Evolutionary conservation across 352 stramenopile species (phyloP), one percentile per base, ranked within the genome.

Genomic region (Phytophthora pluvialis): DNA sequence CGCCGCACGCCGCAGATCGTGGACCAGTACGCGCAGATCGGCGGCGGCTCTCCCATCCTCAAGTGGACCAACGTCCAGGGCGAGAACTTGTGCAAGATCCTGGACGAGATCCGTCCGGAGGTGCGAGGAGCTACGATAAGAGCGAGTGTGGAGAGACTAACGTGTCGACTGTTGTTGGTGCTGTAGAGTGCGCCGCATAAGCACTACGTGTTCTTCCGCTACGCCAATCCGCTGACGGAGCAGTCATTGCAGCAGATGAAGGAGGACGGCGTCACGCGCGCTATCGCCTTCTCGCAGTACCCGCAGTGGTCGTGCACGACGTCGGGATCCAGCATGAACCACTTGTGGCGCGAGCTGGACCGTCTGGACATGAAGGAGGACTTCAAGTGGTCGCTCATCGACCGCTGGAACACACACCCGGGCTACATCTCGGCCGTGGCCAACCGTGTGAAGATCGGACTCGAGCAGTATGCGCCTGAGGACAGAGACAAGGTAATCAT

Each of bases 261-360:
- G 55, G 73, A 83, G 12, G 98, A 99, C 65, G 90, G 87, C 32
- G 92, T 99, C 13, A 93, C 98, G 52, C 89, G 91, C n/a, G 82
- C 98, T n/a, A 92, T 99, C 26, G 94, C 98, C 28, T 90, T 99
- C 48, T 98, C 98, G 26, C 58, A 91, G 65, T 99, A 99, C 77
- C 98, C 98, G 28, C 97, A 99, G 83, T 99, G 98, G 80, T 98
- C 89, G 31, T 99, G 98, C 75, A 98, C 95, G 33, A 99, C 98
- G 7, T 95, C 93, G 10, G 98, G 98, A 18, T 98, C 92, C 18
- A 99, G 92, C 57, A 89, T 99, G 70, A 96, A 96, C 73, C 81
- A 96, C 12, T 69, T 97, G 44, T 96, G 89, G 90, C 75, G 89
- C 7, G 85, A 95, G 45, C 60, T 95, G 4, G 76, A 89, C 36